These are phyloP conservation scores for Rhinocladiella similis DNA, from an alignment of 2,329 filamentous ascomycete genomes.

Conservation along the genomic window DNA sequence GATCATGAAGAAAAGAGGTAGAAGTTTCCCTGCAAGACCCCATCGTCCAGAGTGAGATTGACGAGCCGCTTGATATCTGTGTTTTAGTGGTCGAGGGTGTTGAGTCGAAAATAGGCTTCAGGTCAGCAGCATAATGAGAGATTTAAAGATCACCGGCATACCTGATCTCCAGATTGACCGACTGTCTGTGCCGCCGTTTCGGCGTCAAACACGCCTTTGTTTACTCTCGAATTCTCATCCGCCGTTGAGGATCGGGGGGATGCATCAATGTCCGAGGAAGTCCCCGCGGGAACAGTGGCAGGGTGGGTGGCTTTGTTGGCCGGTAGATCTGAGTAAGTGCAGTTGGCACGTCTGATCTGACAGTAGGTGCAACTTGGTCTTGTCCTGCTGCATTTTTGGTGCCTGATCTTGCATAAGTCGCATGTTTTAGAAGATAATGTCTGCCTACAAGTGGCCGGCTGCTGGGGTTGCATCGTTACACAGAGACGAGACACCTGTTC, in stretches of 20 bases:
- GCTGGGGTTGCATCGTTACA: constrained; percentile 1
- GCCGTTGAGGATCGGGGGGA: neutral
- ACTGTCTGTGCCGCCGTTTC: neutral
- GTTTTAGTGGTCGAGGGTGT: too few species aligned
- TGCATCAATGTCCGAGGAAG: neutral
- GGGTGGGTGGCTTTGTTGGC: constrained; percentile 1
- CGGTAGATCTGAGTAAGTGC: constrained; percentile 2
- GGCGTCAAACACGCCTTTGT: neutral
- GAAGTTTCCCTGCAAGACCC: constrained; percentile 1
- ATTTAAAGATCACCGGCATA: neutral
- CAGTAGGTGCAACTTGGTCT: constrained; percentile 7
- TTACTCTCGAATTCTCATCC: neutral
- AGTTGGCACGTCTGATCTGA: constrained; percentile 3
- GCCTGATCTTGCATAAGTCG: constrained; percentile 6
- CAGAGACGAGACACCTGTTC: neutral
- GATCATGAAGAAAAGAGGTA: constrained; percentile 1
- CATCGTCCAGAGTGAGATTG: neutral
- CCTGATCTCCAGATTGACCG: neutral
- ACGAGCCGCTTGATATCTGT: neutral
- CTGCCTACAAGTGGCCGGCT: neutral
- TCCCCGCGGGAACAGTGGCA: neutral
- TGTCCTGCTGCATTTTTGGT: constrained; percentile 7
- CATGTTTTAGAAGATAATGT: neutral
- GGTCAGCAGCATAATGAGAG: neutral
- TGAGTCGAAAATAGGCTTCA: neutral